These are phyloP conservation scores for Trichoderma simmonsii DNA, from an alignment of 2,329 filamentous ascomycete species.

Conservation along the genomic window DNA sequence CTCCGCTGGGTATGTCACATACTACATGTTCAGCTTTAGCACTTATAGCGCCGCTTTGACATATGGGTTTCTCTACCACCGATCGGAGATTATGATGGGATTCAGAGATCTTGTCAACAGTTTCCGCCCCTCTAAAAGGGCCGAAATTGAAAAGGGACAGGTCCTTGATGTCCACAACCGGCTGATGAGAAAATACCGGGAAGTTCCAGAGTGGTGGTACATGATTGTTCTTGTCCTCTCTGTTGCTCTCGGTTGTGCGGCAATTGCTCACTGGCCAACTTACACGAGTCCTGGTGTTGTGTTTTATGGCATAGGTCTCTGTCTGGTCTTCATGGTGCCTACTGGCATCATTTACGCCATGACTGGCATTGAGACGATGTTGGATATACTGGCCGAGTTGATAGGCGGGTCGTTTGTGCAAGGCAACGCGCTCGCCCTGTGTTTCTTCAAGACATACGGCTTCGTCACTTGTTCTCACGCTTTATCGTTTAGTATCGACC, in stretches of 20 bases:
- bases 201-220: constrained; percentile 49
- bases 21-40: constrained; percentile 28
- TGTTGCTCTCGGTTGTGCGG: constrained; percentile 29
- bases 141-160: background rate
- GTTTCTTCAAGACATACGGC: constrained; percentile 27
- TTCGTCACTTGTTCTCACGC: constrained; percentile 43
- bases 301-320: constrained; percentile 40
- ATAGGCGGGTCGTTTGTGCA: constrained; percentile 32
- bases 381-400: constrained; percentile 42
- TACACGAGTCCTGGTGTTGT: constrained; percentile 40
- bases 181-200: constrained; percentile 40
- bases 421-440: constrained; percentile 27
- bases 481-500: constrained; percentile 44
- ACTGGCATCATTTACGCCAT: constrained; percentile 44
- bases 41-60: constrained; percentile 11
- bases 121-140: constrained; percentile 12
- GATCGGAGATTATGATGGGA: constrained; percentile 9
- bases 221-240: constrained; percentile 36
- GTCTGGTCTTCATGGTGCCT: constrained; percentile 41
- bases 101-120: constrained; percentile 15
- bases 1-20: constrained; percentile 41
- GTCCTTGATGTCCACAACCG: constrained; percentile 37
- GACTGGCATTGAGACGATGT: constrained; percentile 42
- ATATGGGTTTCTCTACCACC: constrained; percentile 15
- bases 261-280: constrained; percentile 39